These are phyloP conservation scores for Citropsis articulata DNA, from an alignment of 345 rosid species.

Conservation along the genomic window DNA sequence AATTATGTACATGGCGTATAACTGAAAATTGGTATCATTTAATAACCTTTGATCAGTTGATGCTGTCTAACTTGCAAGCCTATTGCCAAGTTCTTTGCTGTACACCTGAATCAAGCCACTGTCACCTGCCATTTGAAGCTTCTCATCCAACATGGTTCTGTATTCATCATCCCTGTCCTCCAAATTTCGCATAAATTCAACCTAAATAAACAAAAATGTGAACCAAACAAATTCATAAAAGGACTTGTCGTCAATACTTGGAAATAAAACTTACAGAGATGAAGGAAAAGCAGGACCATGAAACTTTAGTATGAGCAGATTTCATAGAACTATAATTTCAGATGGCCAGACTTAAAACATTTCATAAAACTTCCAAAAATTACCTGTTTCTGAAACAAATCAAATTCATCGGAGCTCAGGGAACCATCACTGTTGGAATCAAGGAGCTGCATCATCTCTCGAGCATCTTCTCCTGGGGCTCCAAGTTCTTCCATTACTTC, in stretches of 20 bases:
- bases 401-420: constrained; percentile 86
- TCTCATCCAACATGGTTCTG: constrained; percentile 54
- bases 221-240: not conserved
- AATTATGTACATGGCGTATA: not conserved
- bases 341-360: not conserved
- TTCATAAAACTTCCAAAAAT: not conserved
- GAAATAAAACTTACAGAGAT: not conserved
- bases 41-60: not conserved
- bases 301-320: not conserved
- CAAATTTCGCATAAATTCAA: constrained; percentile 67
- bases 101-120: constrained; percentile 59
- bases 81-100: constrained; percentile 55
- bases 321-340: not conserved
- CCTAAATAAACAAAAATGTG: constrained; percentile 30
- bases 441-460: constrained; percentile 91
- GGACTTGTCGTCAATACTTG: not conserved
- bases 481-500: constrained; percentile 99
- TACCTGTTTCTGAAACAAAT: constrained; percentile 83
- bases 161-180: constrained; percentile 65
- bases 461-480: constrained; percentile 89
- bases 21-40: not conserved
- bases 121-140: constrained; percentile 49
- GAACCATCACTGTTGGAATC: constrained; percentile 94
- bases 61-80: constrained; percentile 37
- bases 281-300: no score